Evolutionary conservation across 164 flowering plant genomes (phyloP), one percentile per base, ranked within the genome.

Genomic region (Magnolia changhungtana): DNA sequence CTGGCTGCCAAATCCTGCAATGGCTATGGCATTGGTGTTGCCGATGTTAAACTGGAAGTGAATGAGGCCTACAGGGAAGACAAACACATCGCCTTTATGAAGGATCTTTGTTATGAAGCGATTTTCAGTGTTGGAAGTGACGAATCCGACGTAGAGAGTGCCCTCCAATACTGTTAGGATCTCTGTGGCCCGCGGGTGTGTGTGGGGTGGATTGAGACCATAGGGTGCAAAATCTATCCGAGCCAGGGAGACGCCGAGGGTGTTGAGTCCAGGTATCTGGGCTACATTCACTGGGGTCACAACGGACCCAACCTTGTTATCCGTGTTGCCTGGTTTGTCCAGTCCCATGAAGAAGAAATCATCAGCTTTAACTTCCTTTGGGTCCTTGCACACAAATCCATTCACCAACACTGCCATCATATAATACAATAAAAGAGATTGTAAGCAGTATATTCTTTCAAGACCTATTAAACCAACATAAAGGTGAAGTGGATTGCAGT

Each of bases 111-210:
- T 4, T 31, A 31, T 31, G 3, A 31, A 3, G 37, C 37, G 37
- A 31, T 31, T 31, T 2, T 31, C 37, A 31, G 37, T 31, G 37
- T 31, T 31, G 37, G 37, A 31, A 31, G 37, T 31, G 37, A 31
- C 37, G 37, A 31, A 31, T 31, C 37, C 37, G 2, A 31, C 37
- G 37, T 31, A 31, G 37, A 31, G 37, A 1, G 64, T 79, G 19
- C 81, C 81, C 10, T 79, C 75, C 64, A 75, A 8, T 50, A 79
- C 78, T 0, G 74, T 72, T 19, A 79, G 8, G 71, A 79, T 79
- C 55, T 79, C 81, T 2, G 78, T 75, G 72, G 78, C 81, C 20
- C 81, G 67, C 11, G 77, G 78, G 58, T 79, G 81, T 4, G 77
- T 75, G 72, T 79, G 81, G 8, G 78, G 81, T 69, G 81, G 75